Evolutionary conservation across 1,284 basidiomycete species (phyloP), one percentile per base, ranked within the genome.

Genomic region (Leccinum proximum): DNA sequence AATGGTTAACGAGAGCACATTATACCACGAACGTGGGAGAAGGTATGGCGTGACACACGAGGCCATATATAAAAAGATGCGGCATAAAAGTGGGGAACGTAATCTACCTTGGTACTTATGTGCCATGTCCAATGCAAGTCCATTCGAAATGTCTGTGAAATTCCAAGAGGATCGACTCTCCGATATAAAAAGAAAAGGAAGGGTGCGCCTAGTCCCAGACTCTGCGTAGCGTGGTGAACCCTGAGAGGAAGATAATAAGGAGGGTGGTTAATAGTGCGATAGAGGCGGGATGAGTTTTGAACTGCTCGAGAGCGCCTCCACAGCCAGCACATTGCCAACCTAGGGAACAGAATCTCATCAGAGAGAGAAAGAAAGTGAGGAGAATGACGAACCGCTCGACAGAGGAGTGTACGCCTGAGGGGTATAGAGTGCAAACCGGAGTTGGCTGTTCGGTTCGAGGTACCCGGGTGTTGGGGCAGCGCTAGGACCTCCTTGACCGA

Each of bases 401-500:
- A 96, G 72, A 11, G 89, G 84, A 0, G 90, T 93, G 75, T 96
- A 96, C 7, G 83, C 59, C 69, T 87, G 84, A 0, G 95, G 94
- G 1, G 87, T 88, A 76, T 97, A 98, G 72, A 98, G 77, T 60
- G 92, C 93, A 78, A 98, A 97, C 70, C 84, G 80, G 56, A 93
- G 79, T 3, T 83, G 83, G 45, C 81, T 82, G 74, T 95, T 94
- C 60, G 89, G 86, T 64, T 79, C 79, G 68, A 98, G 79, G 71
- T 82, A 83, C 0, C 95, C 96, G 0, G 87, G 85, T 18, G 79
- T 76, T 45, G 84, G 78, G 7, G 79, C 77, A 0, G 87, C 87
- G 11, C 79, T 83, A 5, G 85, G 80, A 0, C 95, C 96, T 66
- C 91, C 82, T 64, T 92, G 85, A 71, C 91, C 95, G 79, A 84